A percentile compares a stretch with the other conserved stretches of the same genome.
phyloP scores from a whole-genome alignment of 352 stramenopile species.

The Phytophthora sojae region DNA sequence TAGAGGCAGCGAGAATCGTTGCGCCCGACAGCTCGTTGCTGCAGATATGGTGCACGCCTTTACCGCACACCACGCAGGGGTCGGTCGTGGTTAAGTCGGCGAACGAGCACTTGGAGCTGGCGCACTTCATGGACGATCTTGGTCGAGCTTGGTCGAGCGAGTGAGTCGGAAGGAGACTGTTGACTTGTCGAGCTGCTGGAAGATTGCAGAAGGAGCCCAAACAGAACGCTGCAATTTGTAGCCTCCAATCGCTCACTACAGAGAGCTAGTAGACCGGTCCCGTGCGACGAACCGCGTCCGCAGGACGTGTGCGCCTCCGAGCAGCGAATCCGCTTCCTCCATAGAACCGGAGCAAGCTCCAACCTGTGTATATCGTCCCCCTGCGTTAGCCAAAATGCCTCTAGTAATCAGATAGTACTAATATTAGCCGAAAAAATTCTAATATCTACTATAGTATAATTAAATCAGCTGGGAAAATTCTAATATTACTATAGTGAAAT shows the following conservation, averaged over 20 bases:
- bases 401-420: background rate
- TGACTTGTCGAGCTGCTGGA: background rate
- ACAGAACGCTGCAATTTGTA: background rate
- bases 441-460: background rate
- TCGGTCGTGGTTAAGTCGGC: conserved; percentile 7
- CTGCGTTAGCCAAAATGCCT: background rate
- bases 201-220: background rate
- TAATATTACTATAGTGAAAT: background rate
- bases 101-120: conserved; percentile 6
- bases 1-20: background rate
- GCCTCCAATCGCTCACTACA: background rate
- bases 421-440: background rate
- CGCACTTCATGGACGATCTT: conserved; percentile 10
- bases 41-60: conserved; percentile 16
- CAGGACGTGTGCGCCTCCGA: background rate
- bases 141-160: background rate
- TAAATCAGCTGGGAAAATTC: background rate
- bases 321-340: background rate
- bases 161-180: background rate
- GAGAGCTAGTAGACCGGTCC: background rate
- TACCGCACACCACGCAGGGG: background rate
- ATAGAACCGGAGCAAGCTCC: background rate
- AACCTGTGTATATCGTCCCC: background rate
- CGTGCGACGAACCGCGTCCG: background rate
- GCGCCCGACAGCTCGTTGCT: conserved; percentile 17